Conservation (phyloP, 352 stramenopile species). For the Globisporangium paroecandrum region DNA sequence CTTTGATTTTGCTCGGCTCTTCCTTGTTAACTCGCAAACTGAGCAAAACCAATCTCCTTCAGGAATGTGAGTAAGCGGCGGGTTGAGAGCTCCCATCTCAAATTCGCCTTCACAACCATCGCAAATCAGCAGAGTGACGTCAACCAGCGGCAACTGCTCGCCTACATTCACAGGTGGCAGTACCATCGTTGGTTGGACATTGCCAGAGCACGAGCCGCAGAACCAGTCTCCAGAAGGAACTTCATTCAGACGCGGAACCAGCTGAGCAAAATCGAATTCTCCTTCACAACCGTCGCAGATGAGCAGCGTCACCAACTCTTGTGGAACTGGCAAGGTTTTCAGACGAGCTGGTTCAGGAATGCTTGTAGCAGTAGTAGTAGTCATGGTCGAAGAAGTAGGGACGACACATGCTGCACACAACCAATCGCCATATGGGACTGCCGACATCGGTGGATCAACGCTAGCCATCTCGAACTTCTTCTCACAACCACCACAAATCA, state of each 20-base stretch:
- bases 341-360: not conserved
- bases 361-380: not conserved
- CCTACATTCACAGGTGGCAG: not conserved
- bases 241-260: slow-evolving; percentile 21
- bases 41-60: slow-evolving; percentile 44
- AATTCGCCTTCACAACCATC: slow-evolving; percentile 70
- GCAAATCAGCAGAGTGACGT: slow-evolving; percentile 56
- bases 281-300: slow-evolving; percentile 42
- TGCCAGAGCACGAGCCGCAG: slow-evolving; percentile 15
- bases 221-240: slow-evolving; percentile 42
- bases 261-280: slow-evolving; percentile 28
- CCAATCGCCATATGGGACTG: slow-evolving; percentile 28
- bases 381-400: not conserved
- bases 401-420: slow-evolving; percentile 17
- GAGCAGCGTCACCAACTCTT: slow-evolving; percentile 25
- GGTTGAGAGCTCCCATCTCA: slow-evolving; percentile 42
- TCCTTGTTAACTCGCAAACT: slow-evolving; percentile 1
- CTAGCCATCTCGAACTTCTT: slow-evolving; percentile 21
- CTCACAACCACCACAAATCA: slow-evolving; percentile 31
- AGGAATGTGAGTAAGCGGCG: slow-evolving; percentile 41
- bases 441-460: slow-evolving; percentile 3
- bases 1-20: not conserved
- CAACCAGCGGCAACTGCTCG: slow-evolving; percentile 5
- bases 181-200: not conserved
- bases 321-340: not conserved